A percentile compares a stretch with the other conserved stretches of the same genome.
Conservation (phyloP, 352 stramenopile species). For the Phytophthora ohioensis region DNA sequence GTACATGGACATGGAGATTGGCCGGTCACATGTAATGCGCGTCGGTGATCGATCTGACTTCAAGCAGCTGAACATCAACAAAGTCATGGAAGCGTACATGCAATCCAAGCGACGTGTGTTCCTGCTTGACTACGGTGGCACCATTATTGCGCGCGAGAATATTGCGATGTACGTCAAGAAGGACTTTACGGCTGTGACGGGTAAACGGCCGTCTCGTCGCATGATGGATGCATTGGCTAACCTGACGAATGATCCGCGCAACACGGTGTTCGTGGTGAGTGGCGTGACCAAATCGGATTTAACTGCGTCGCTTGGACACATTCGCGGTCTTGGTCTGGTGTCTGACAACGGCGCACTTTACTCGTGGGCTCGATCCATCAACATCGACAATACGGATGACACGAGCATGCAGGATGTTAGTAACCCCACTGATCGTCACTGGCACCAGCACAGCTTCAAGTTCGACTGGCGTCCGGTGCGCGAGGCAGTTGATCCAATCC, state of each 20-base stretch:
- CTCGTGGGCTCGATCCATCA: slow-evolving; percentile 84
- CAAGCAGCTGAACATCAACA: slow-evolving; percentile 84
- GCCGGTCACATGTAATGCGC: slow-evolving; percentile 74
- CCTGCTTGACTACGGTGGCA: slow-evolving; percentile 98
- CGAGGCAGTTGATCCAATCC: slow-evolving; percentile 91
- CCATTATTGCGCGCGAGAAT: slow-evolving; percentile 92
- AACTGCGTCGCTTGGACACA: slow-evolving; percentile 91
- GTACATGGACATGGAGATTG: slow-evolving; percentile 90
- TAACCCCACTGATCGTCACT: slow-evolving; percentile 54
- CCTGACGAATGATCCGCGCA: slow-evolving; percentile 92
- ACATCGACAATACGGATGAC: slow-evolving; percentile 52
- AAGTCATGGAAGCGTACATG: slow-evolving; percentile 89
- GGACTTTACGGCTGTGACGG: slow-evolving; percentile 94
- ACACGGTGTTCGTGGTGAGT: slow-evolving; percentile 98
- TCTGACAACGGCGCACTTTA: slow-evolving; percentile 96
- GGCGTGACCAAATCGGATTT: slow-evolving; percentile 94
- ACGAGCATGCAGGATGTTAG: slow-evolving; percentile 35
- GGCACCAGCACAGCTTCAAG: slow-evolving; percentile 83
- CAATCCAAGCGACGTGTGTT: slow-evolving; percentile 93
- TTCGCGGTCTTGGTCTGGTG: slow-evolving; percentile 93
- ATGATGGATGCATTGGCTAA: slow-evolving; percentile 91
- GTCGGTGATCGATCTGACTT: slow-evolving; percentile 79
- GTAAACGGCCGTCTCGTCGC: slow-evolving; percentile 88
- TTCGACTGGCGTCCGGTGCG: slow-evolving; percentile 94
- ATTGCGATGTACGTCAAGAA: slow-evolving; percentile 98